Percentiles rank a stretch among this genome's conserved stretches.
Evolutionary conservation across 2,329 filamentous ascomycete genomes (phyloP).

Genomic region (Hypoxylon sp.): DNA sequence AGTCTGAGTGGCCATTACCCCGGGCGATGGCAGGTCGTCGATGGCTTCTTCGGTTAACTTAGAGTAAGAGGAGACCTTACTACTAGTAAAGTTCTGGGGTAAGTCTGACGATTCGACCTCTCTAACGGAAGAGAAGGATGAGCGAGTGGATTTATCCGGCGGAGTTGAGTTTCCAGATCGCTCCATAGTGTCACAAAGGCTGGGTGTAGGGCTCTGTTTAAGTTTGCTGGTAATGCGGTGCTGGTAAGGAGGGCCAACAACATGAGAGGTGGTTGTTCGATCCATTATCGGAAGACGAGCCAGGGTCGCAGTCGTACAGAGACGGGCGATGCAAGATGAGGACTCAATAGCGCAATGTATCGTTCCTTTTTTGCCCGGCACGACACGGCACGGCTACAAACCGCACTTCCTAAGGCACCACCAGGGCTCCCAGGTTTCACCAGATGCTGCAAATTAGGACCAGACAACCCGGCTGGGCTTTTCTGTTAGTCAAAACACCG

Average conservation of each 20-base stretch:
- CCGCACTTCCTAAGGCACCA: constrained; percentile 32
- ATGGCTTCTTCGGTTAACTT: constrained; percentile 62
- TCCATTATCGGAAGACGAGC: constrained; percentile 48
- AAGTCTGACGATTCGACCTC: constrained; percentile 71
- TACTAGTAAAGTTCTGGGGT: constrained; percentile 74
- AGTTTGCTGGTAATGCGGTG: constrained; percentile 36
- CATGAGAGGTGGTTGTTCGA: constrained; percentile 43
- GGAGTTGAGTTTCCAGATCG: constrained; percentile 49
- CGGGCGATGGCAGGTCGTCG: constrained; percentile 66
- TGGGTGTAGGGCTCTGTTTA: constrained; percentile 47
- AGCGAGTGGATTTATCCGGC: constrained; percentile 61
- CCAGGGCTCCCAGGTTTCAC: constrained; percentile 44
- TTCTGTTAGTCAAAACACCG: constrained; percentile 64
- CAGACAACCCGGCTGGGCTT: constrained; percentile 49
- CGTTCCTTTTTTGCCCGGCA: constrained; percentile 32
- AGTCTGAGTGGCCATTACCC: constrained; percentile 58
- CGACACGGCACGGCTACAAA: constrained; percentile 33
- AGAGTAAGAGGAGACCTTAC: constrained; percentile 73
- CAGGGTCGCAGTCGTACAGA: constrained; percentile 36
- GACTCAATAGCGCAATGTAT: constrained; percentile 50
- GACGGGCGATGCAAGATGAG: constrained; percentile 48
- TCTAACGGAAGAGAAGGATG: constrained; percentile 74
- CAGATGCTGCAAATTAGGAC: constrained; percentile 33
- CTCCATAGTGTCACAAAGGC: constrained; percentile 50
- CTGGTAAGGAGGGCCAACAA: constrained; percentile 39